Evolutionary conservation across 208 protist genomes (phyloP), one percentile per base, ranked within the genome.

Genomic region (Naegleria lovaniensis): DNA sequence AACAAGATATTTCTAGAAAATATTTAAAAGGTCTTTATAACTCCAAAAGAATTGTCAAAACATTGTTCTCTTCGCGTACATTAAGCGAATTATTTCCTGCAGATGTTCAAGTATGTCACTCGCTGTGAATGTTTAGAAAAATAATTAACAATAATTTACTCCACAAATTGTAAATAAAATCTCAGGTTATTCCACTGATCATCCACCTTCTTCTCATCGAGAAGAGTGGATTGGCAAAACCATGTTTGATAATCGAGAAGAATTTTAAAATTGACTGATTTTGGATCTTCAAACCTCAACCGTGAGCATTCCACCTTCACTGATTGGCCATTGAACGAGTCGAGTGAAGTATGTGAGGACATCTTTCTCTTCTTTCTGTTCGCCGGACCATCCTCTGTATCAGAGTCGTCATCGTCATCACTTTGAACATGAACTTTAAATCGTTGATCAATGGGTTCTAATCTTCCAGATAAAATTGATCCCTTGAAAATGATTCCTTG

Each of bases 401-500:
- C 83, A 25, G 15, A 40, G 16, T 48, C 83, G 52, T 13, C 19
- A 52, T 87, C 83, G 5, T 25, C 41, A 29, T 87, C 83, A 87
- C 3, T 36, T 36, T 87, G 38, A 19, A 3, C 29, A 9, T 87
- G 15, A 22, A 87, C 83, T 36, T 51, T 87, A 38, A 51, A 87
- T 52, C 33, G 51, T 13, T 48, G 9, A 25, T 87, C 83, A 9
- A 87, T 40, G 40, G 83, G 39, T 29, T 48, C 11, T 19, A 87
- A n/a, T 15, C 9, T 51, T 40, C 29, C 83, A 87, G 83, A 87
- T n/a, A 39, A 36, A 22, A 87, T 36, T 33, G 83, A 51, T 51
- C 16, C 83, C 15, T 87, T 87, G 39, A 87, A 87, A 36, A 87
- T 87, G 22, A 87, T 36, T 52, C 83, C 83, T 52, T 87, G 83